Conservation (phyloP, 805 yeast species). For the Ogataea methanolica region DNA sequence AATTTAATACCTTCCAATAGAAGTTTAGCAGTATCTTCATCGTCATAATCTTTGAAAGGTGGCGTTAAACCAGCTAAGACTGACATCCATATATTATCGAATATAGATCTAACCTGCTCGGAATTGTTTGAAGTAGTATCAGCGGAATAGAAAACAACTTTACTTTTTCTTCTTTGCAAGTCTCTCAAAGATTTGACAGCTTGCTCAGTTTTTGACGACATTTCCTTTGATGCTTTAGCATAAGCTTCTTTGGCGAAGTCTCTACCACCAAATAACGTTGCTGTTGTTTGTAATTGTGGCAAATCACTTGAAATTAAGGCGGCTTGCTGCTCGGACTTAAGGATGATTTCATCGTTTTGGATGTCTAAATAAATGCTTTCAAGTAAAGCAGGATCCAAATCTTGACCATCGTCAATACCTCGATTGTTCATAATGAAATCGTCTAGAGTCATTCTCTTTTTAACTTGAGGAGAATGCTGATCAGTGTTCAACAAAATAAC, state of each 20-base stretch:
- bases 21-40: conserved; percentile 57
- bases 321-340: conserved; percentile 91
- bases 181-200: conserved; percentile 64
- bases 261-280: conserved; percentile 59
- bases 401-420: conserved; percentile 89
- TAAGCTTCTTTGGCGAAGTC: conserved; percentile 78
- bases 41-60: conserved; percentile 86
- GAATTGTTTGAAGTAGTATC: conserved; percentile 48
- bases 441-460: conserved; percentile 80
- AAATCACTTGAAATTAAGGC: conserved; percentile 71
- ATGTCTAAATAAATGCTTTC: conserved; percentile 73
- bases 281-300: conserved; percentile 25
- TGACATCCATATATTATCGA: conserved; percentile 96
- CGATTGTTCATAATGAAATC: conserved; percentile 83
- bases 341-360: conserved; percentile 76
- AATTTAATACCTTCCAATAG: conserved; percentile 85
- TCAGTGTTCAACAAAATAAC: conserved; percentile 93
- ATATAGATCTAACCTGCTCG: conserved; percentile 88
- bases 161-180: conserved; percentile 38
- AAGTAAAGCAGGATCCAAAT: conserved; percentile 71
- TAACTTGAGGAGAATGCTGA: conserved; percentile 83
- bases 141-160: conserved; percentile 67
- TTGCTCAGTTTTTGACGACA: conserved; percentile 84
- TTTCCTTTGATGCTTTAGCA: conserved; percentile 86
- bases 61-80: conserved; percentile 91